Percentiles rank a stretch among this genome's conserved stretches.
These are phyloP conservation scores for Chaetomiaceae sp. DNA, from an alignment of 2,329 filamentous ascomycete genomes.

Conservation along the genomic window DNA sequence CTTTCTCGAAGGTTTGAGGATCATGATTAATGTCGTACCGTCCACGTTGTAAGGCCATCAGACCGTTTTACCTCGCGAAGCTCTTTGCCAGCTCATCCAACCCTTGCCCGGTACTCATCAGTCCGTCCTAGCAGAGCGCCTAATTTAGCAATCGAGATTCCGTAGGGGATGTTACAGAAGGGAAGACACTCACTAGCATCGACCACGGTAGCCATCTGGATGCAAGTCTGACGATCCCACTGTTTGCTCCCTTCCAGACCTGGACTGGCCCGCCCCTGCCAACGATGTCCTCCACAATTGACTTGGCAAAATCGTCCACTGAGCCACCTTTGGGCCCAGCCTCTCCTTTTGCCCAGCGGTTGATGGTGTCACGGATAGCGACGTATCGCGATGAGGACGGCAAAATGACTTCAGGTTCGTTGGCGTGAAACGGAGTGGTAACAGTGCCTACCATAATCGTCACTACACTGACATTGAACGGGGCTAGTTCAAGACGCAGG, in stretches of 20 bases:
- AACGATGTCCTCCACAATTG: neutral
- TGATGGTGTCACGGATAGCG: neutral
- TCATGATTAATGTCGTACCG: no score
- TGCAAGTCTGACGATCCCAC: neutral
- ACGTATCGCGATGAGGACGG: slow-evolving; percentile 1
- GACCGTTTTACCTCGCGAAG: neutral
- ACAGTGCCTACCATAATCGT: slow-evolving; percentile 18
- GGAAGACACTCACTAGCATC: neutral
- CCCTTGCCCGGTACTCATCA: slow-evolving; percentile 1
- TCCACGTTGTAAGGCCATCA: no score
- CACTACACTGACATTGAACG: slow-evolving; percentile 19
- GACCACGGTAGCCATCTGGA: neutral
- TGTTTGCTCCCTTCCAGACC: neutral
- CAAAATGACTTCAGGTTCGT: neutral
- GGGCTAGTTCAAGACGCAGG: slow-evolving; percentile 18
- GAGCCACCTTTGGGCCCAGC: neutral
- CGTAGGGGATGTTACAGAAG: neutral
- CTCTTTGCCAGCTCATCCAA: neutral
- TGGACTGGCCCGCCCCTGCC: neutral
- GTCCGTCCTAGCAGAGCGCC: neutral
- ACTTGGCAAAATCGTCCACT: neutral
- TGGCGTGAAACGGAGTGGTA: neutral
- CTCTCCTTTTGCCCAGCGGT: slow-evolving; percentile 1
- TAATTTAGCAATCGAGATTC: neutral
- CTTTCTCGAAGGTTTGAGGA: no score